Base-by-base conservation (phyloP, 2,329 filamentous ascomycete genomes). In the Trichoderma arundinaceum region DNA sequence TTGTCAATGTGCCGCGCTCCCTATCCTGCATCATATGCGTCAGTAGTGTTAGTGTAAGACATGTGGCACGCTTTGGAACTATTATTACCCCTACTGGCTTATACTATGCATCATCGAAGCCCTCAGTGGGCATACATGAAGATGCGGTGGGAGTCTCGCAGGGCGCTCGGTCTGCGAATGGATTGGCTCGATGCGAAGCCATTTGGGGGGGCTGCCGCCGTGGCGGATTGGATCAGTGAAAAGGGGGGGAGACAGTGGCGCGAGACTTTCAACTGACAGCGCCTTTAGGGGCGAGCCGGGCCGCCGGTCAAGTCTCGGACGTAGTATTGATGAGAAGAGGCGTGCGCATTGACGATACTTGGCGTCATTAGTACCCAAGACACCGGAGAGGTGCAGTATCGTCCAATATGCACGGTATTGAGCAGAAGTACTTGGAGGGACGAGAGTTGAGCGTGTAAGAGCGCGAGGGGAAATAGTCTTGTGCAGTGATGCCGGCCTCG, bases 301-400 rank as follows among this genome's bases (percentile, higher is more conserved):
- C 65, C 65, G 65, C 61, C 53, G 62, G 65, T 65, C 54, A 56
- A 60, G 61, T 44, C 38, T 67, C 65, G 65, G 65, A 49, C 63
- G 63, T 57, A 65, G 46, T 32, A 52, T 61, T 28, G 48, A 52
- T 38, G 44, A 54, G 38, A 59, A 46, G 58, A 44, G 46, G 15
- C 15, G 38, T 33, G 39, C 49, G 59, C 48, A 15, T 46, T 63
- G 59, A 63, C 39, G 59, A 53, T 63, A 52, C 19, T 58, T 53
- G 59, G 59, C 59, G 49, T 54, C 59, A 63, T 63, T 19, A 63
- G 49, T 35, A 63, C 59, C 59, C 59, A 38, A 63, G 49, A 54
- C 49, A 35, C 28, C 33, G 49, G 59, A 38, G 48, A 41, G 49
- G n/a, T 33, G 59, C 49, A 43, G 59, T 22, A 63, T 53, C 48